These are phyloP conservation scores for Clonostachys rosea DNA, from an alignment of 2,329 filamentous ascomycete species.

Conservation along the genomic window DNA sequence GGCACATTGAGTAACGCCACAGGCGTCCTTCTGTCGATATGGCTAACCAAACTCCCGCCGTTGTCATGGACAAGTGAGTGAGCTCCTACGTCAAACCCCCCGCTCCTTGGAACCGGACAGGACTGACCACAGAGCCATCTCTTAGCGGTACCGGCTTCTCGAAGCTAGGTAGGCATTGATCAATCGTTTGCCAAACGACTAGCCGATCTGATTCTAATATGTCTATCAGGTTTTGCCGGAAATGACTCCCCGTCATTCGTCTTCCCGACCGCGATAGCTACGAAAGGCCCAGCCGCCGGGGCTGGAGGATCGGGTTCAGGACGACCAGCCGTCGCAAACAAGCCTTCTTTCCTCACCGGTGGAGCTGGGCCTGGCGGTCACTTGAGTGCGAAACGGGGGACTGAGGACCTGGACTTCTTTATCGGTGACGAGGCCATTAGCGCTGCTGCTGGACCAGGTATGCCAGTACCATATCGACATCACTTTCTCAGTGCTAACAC, in stretches of 20 bases:
- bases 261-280: constrained; percentile 97
- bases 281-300: constrained; percentile 72
- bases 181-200: constrained; percentile 1
- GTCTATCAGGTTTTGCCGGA: constrained; percentile 79
- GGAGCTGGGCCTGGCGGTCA: constrained; percentile 80
- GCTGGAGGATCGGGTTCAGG: constrained; percentile 77
- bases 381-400: constrained; percentile 87
- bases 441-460: constrained; percentile 78
- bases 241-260: constrained; percentile 99
- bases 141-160: constrained; percentile 96
- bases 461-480: constrained; percentile 9
- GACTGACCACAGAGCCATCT: constrained; percentile 21
- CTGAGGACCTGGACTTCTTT: constrained; percentile 97
- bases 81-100: constrained; percentile 21
- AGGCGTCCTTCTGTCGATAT: constrained; percentile 42
- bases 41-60: constrained; percentile 98
- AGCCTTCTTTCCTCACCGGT: constrained; percentile 91
- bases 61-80: constrained; percentile 99
- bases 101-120: constrained; percentile 16
- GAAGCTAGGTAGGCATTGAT: constrained; percentile 74
- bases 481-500: constrained; percentile 3
- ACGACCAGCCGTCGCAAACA: constrained; percentile 85
- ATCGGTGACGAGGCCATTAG: constrained; percentile 94
- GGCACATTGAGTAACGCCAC: not conserved
- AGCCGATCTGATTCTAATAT: constrained; percentile 5